Conservation (phyloP, 179 eudicot species). For the Gypsophila paniculata region DNA sequence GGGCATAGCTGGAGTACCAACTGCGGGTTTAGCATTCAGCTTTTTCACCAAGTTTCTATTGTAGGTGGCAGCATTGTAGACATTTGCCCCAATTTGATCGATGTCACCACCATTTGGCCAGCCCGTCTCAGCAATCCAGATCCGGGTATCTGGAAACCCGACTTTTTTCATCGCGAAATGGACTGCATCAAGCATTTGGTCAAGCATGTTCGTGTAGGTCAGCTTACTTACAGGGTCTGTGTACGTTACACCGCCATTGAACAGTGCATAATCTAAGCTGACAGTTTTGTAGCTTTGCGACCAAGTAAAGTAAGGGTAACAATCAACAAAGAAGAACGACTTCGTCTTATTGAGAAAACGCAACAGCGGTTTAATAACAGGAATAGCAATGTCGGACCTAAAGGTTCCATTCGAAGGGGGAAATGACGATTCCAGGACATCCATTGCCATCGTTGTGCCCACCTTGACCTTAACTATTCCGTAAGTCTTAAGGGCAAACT, state of each 20-base stretch:
- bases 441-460: slow-evolving; percentile 74
- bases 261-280: slow-evolving; percentile 61
- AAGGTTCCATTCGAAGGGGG: slow-evolving; percentile 71
- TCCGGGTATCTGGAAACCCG: slow-evolving; percentile 52
- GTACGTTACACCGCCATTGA: slow-evolving; percentile 36
- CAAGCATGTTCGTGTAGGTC: slow-evolving; percentile 61
- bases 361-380: slow-evolving; percentile 53
- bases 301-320: slow-evolving; percentile 74
- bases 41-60: slow-evolving; percentile 62
- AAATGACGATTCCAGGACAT: slow-evolving; percentile 48
- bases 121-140: slow-evolving; percentile 79
- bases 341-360: slow-evolving; percentile 60
- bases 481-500: slow-evolving; percentile 32
- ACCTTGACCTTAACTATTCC: slow-evolving; percentile 51
- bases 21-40: slow-evolving; percentile 49
- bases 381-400: slow-evolving; percentile 41
- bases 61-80: slow-evolving; percentile 77
- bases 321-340: slow-evolving; percentile 69
- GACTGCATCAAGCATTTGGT: slow-evolving; percentile 78
- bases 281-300: slow-evolving; percentile 38
- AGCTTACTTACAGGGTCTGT: slow-evolving; percentile 56
- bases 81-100: slow-evolving; percentile 71
- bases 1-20: slow-evolving; percentile 78
- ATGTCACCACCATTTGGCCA: slow-evolving; percentile 87
- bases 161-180: slow-evolving; percentile 61